These are phyloP conservation scores for Exophiala aquamarina DNA, from an alignment of 2,329 filamentous ascomycete genomes.

Conservation along the genomic window DNA sequence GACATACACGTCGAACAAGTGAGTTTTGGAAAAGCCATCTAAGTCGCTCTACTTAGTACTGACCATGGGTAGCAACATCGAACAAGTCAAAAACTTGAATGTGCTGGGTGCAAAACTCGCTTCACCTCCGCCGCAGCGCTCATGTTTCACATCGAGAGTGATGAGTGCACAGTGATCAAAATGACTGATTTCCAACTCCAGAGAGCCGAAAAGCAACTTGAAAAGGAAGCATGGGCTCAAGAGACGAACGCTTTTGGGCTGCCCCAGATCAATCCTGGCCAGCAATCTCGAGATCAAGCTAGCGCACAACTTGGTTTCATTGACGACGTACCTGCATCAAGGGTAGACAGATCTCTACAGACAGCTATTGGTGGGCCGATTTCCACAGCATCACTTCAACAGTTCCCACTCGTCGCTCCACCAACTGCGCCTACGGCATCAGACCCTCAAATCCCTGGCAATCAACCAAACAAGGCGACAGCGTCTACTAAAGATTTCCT, in stretches of 20 bases:
- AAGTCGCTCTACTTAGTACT: too few species aligned
- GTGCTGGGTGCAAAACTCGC: constrained; percentile 45
- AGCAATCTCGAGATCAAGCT: constrained; percentile 2
- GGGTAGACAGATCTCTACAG: constrained; percentile 2
- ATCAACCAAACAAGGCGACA: neutral
- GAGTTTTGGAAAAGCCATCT: constrained; percentile 4
- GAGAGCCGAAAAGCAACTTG: constrained; percentile 51
- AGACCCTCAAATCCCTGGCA: neutral
- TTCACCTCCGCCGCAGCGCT: constrained; percentile 52
- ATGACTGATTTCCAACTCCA: constrained; percentile 46
- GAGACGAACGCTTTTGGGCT: constrained; percentile 7
- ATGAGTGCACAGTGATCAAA: constrained; percentile 48
- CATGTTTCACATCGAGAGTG: constrained; percentile 56
- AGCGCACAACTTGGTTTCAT: neutral
- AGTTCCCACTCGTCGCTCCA: too few species aligned
- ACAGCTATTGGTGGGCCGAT: constrained; percentile 14
- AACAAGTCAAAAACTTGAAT: constrained; percentile 51
- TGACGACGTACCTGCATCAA: neutral
- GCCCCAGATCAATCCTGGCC: neutral
- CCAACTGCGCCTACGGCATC: too few species aligned
- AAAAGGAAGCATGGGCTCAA: constrained; percentile 35
- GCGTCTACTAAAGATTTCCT: too few species aligned
- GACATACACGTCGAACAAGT: constrained; percentile 54
- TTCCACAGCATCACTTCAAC: constrained; percentile 5
- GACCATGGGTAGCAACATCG: constrained; percentile 34